These are phyloP conservation scores for Fraxinus excelsior DNA, from an alignment of 257 asterid species.

Conservation along the genomic window DNA sequence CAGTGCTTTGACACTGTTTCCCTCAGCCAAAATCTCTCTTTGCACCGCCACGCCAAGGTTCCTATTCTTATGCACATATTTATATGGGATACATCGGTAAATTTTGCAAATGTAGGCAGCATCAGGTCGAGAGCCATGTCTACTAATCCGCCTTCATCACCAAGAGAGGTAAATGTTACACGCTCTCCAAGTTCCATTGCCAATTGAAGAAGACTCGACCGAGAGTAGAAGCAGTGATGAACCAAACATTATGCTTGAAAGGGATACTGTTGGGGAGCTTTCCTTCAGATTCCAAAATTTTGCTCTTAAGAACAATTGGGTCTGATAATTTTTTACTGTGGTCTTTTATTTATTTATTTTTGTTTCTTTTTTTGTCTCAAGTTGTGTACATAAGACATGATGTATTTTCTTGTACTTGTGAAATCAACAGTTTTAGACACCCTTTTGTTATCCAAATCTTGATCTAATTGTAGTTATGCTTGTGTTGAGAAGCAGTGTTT, in stretches of 20 bases:
- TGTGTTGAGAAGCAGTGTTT: neutral
- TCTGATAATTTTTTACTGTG: slow-evolving; percentile 30
- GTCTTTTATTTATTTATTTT: neutral
- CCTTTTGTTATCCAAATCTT: neutral
- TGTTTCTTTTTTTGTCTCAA: neutral
- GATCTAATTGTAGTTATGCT: neutral
- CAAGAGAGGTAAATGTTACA: neutral
- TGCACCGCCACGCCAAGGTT: slow-evolving; percentile 81
- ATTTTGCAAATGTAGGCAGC: slow-evolving; percentile 35
- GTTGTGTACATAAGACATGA: neutral
- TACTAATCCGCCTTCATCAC: slow-evolving; percentile 27
- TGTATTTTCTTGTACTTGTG: neutral
- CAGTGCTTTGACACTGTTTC: slow-evolving; percentile 85
- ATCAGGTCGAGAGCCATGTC: slow-evolving; percentile 58
- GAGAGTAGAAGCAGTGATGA: slow-evolving; percentile 27
- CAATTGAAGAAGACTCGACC: slow-evolving; percentile 24
- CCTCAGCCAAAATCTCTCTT: slow-evolving; percentile 84
- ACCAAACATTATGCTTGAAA: slow-evolving; percentile 37
- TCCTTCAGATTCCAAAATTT: slow-evolving; percentile 72
- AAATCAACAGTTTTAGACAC: neutral
- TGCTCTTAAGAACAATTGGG: slow-evolving; percentile 69
- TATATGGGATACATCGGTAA: slow-evolving; percentile 58
- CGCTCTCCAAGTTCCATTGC: slow-evolving; percentile 24
- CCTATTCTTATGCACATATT: slow-evolving; percentile 71
- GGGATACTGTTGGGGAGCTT: slow-evolving; percentile 82